Evolutionary conservation across 1,284 basidiomycete species (phyloP).

Genomic region (Malassezia sympodialis): DNA sequence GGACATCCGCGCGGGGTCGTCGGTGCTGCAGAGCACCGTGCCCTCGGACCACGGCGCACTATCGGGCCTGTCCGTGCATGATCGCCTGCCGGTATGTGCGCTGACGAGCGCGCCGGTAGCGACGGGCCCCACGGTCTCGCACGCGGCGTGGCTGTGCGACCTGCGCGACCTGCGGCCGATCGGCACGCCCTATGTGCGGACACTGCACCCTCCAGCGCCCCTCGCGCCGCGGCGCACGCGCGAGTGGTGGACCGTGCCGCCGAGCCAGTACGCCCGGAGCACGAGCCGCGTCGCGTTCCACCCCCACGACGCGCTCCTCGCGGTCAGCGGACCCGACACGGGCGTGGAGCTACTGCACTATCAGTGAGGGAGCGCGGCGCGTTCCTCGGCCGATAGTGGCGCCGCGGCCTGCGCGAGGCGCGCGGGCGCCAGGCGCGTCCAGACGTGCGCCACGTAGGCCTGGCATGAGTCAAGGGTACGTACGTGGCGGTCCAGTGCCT

Average conservation of each 20-base stretch:
- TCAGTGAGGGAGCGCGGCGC: not conserved
- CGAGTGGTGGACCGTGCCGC: conserved; percentile 9
- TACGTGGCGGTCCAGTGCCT: not conserved
- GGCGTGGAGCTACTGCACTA: conserved; percentile 25
- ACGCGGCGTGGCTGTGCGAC: conserved; percentile 18
- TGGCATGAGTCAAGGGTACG: not conserved
- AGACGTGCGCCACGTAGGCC: not conserved
- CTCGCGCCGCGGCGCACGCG: not conserved
- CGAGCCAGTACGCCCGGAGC: conserved; percentile 31
- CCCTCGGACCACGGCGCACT: conserved; percentile 49
- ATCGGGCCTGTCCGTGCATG: conserved; percentile 76
- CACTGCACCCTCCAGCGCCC: conserved; percentile 14
- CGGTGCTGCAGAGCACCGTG: conserved; percentile 63
- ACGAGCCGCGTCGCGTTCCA: conserved; percentile 42
- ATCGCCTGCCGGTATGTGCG: conserved; percentile 73
- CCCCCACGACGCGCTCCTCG: conserved; percentile 38
- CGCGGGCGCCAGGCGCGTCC: not conserved
- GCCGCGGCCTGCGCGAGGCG: not conserved
- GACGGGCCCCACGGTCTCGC: conserved; percentile 1
- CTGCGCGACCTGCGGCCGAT: conserved; percentile 11
- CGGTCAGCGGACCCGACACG: conserved; percentile 35
- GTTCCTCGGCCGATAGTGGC: not conserved
- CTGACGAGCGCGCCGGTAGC: conserved; percentile 42
- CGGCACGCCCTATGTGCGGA: conserved; percentile 2
- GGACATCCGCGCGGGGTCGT: conserved; percentile 70